phyloP scores from a whole-genome alignment of 2,329 filamentous ascomycete genomes.

The Lachnellula cervina region DNA sequence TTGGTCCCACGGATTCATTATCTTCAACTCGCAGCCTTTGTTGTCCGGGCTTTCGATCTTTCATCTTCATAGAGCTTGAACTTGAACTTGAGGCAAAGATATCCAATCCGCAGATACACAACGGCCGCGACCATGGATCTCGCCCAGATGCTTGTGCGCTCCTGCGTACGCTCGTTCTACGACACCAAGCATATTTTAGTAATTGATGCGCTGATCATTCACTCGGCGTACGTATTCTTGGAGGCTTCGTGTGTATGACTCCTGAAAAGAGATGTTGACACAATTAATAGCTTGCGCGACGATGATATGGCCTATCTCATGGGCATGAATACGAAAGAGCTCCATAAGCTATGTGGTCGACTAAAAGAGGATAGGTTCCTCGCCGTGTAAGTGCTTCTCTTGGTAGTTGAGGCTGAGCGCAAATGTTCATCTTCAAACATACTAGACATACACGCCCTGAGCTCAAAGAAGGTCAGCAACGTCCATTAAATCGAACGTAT shows the following conservation, averaged over 20 bases:
- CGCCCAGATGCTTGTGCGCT: conserved; percentile 76
- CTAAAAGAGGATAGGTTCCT: conserved; percentile 84
- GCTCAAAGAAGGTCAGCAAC: conserved; percentile 72
- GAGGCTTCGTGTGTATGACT: background rate
- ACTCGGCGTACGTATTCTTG: conserved; percentile 55
- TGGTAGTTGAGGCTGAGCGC: conserved; percentile 1
- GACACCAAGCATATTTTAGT: conserved; percentile 78
- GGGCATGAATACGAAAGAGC: conserved; percentile 83
- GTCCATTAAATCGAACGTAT: conserved; percentile 82
- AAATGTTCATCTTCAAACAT: background rate
- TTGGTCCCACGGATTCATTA: conserved; percentile 5
- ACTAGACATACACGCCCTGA: conserved; percentile 68
- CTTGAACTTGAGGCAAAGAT: background rate
- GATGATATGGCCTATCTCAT: conserved; percentile 84
- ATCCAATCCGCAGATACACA: background rate
- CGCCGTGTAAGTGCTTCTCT: conserved; percentile 56
- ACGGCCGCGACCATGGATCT: conserved; percentile 50
- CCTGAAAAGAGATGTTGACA: conserved; percentile 24
- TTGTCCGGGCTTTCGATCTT: background rate
- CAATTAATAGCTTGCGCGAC: conserved; percentile 60
- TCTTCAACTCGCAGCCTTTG: conserved; percentile 1
- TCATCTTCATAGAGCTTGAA: background rate
- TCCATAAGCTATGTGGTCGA: conserved; percentile 82
- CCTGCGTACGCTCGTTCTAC: conserved; percentile 81
- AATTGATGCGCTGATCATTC: conserved; percentile 72